Base-by-base conservation (phyloP, 2,329 filamentous ascomycete genomes). In the Berkeleyomyces basicola region DNA sequence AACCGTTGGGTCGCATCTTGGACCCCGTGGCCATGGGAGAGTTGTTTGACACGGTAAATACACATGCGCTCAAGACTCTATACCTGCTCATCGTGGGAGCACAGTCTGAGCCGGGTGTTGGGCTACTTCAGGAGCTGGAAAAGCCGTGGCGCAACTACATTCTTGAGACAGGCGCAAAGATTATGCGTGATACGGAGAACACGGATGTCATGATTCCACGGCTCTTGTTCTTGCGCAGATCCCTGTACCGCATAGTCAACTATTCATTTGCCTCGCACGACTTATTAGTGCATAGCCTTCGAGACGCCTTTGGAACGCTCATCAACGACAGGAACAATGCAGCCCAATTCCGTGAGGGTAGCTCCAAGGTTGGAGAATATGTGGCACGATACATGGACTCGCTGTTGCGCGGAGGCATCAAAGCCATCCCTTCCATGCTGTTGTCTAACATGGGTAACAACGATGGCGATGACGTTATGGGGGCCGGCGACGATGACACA, bases 341-440 rank as follows among this genome's bases (percentile, higher is more conserved):
- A 6, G 78, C 83, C 3, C 85, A 83, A 3, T 92, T 87, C 82
- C 83, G 84, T 60, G 89, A 88, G 0, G 86, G 90, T 63, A 95
- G 91, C 63, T 90, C 90, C 16, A 97, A 95, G 77, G 90, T 95
- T 11, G 93, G 92, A 59, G 93, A 99, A 76, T 96, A 97, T 91
- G 95, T 96, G 68, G 95, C 93, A 39, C 97, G 96, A 73, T 91
- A 97, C 69, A 87, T 99, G 66, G 93, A 99, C 73, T 80, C 87
- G 75, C 78, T 99, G 23, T 80, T 99, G 40, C 85, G 90, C 62
- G 90, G 90, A 59, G 95, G 93, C 1, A 79, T 92, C 57, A 97
- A 95, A 72, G 86, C 87, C 0, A 81, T 95, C 7, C 89, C 88
- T 0, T 79, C 83, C 53, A 81, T 82, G 31, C 77, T 92, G 7